Conservation (phyloP, 805 yeast genomes). For the Candida takata region DNA sequence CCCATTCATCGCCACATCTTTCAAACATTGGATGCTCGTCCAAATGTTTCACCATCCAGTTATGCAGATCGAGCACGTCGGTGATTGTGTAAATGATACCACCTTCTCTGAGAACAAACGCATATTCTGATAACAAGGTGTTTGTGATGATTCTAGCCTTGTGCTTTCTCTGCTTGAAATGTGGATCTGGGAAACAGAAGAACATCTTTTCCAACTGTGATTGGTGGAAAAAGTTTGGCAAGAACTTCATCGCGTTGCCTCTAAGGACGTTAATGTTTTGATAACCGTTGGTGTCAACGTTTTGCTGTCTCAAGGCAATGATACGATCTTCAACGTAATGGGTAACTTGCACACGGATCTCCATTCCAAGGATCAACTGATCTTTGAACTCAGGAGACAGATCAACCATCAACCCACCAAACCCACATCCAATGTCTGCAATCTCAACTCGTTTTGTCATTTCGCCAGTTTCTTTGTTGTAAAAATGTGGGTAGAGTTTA, state of each 20-base stretch:
- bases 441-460: conserved; percentile 61
- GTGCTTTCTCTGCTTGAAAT: conserved; percentile 94
- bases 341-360: conserved; percentile 95
- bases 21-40: conserved; percentile 88
- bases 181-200: conserved; percentile 99
- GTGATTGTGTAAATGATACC: conserved; percentile 93
- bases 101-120: conserved; percentile 78
- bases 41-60: conserved; percentile 93
- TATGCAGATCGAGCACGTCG: conserved; percentile 87
- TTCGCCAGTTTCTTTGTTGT: conserved; percentile 32
- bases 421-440: conserved; percentile 97
- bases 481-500: conserved; percentile 58
- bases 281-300: conserved; percentile 36
- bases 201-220: conserved; percentile 85
- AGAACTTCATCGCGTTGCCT: conserved; percentile 95
- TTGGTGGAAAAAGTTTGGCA: conserved; percentile 86
- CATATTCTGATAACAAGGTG: conserved; percentile 86
- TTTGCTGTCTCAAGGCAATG: conserved; percentile 64
- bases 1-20: conserved; percentile 76
- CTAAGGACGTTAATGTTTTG: conserved; percentile 86
- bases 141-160: conserved; percentile 93
- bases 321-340: conserved; percentile 95
- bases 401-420: conserved; percentile 83
- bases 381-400: conserved; percentile 74
- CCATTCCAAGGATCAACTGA: conserved; percentile 84